Conservation (phyloP, 2,329 filamentous ascomycete genomes). For the Aspergillus melleus region DNA sequence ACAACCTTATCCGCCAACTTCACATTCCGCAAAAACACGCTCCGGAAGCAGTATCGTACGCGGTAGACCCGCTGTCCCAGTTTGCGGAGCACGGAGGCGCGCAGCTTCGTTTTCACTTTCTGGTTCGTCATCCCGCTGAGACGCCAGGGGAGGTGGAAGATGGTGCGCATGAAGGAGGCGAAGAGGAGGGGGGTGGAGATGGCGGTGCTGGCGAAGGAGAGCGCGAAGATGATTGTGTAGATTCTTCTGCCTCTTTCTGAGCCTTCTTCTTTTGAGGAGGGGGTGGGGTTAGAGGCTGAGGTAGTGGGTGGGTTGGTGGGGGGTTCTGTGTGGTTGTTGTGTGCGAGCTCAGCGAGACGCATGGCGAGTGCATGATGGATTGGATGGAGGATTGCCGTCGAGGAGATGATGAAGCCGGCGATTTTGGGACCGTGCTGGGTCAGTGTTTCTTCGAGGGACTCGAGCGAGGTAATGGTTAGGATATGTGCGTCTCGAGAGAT, state of each 20-base stretch:
- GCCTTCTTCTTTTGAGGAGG: not conserved
- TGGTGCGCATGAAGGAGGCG: constrained; percentile 3
- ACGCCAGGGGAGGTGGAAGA: constrained; percentile 7
- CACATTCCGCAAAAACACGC: constrained; percentile 3
- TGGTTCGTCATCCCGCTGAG: constrained; percentile 6
- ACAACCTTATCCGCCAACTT: constrained; percentile 11
- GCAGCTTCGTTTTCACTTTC: not conserved
- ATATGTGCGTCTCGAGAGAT: constrained; percentile 10
- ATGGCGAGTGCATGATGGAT: constrained; percentile 1
- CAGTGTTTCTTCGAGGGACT: constrained; percentile 1
- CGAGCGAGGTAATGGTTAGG: not conserved
- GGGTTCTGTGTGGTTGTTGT: not conserved
- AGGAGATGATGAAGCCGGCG: constrained; percentile 11
- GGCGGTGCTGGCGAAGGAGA: constrained; percentile 12
- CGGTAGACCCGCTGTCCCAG: constrained; percentile 1
- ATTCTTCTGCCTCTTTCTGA: not conserved
- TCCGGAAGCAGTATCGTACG: constrained; percentile 1
- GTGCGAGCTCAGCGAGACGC: not conserved
- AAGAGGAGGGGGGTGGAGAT: constrained; percentile 5
- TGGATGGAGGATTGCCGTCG: constrained; percentile 8
- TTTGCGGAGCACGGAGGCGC: not conserved
- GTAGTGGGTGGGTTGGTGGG: not conserved
- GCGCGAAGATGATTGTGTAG: constrained; percentile 13
- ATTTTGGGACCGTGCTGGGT: constrained; percentile 4
- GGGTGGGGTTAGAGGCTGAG: not conserved